Evolutionary conservation across 768 basidiomycete species (phyloP), one percentile per base, ranked within the genome.

Genomic region (Cystobasidium onofrii): DNA sequence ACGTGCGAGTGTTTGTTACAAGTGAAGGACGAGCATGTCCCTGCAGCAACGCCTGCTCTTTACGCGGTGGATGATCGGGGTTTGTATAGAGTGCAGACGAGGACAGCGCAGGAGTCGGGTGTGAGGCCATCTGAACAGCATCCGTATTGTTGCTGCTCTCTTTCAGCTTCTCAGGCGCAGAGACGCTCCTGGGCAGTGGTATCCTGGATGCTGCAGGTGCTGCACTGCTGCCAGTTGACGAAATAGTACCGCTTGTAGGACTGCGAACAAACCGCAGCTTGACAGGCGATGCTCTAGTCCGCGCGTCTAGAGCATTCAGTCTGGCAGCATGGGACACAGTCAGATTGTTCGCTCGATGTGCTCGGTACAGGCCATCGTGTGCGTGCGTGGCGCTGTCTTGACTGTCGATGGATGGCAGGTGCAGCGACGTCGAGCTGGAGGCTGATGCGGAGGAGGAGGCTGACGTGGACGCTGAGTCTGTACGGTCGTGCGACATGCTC

Each of bases 71-170:
- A 50, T 50, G 46, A 50, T 50, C 46, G 57, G 31, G 57, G 17
- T 13, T 20, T 13, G 31, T 25, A 6, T 4, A 60, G 23, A 4
- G 46, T 15, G 57, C 57, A 60, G 57, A n/a, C 10, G 52, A n/a
- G 4, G 52, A 20, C 25, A 34, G 57, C 12, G 57, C 6, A 27
- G 57, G 33, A 29, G 57, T 29, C 12, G 57, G 57, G 31, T 29
- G 33, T 13, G 57, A 29, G 33, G 57, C 57, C 57, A 60, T 29
- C 57, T 60, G 57, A 29, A 60, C 57, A 60, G 57, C 57, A 23
- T 27, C 46, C 10, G 9, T 7, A n/a, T 50, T 20, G 46, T 50
- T 20, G 20, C 3, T 9, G 9, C 18, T 39, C 7, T 39, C 39
- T 39, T 15, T 50, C 46, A 50, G 46, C 46, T 50, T 50, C 10